phyloP scores from a whole-genome alignment of 169 alveolate genomes.

The Plasmodium billcollinsi region DNA sequence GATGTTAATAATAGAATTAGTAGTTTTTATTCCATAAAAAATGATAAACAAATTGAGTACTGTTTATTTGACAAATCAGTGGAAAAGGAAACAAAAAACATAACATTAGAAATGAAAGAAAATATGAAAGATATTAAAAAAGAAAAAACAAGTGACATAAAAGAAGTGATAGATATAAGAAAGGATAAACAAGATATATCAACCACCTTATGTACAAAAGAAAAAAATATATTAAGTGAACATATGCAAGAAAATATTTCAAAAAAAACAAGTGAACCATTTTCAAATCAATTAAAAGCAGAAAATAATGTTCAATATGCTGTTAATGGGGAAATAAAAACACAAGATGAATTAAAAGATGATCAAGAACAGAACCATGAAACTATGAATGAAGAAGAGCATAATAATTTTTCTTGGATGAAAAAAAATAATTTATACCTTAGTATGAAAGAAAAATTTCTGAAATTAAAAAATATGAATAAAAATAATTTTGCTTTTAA shows the following conservation, averaged over 20 bases:
- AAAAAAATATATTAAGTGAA: too few relatives aligned
- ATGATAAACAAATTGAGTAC: conserved; percentile 15
- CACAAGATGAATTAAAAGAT: background rate
- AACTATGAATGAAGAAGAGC: background rate
- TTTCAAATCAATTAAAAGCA: too few relatives aligned
- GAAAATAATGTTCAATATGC: too few relatives aligned
- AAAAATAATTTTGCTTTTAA: conserved; percentile 33
- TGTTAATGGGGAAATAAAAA: too few relatives aligned
- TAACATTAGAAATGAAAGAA: background rate
- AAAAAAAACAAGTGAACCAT: too few relatives aligned
- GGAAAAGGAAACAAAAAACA: background rate
- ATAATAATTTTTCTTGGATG: conserved; percentile 4
- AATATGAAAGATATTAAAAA: too few relatives aligned
- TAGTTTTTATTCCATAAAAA: conserved; percentile 1
- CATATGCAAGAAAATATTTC: too few relatives aligned
- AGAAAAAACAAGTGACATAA: too few relatives aligned
- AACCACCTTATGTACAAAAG: too few relatives aligned
- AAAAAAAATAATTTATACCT: conserved; percentile 33
- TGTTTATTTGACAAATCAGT: background rate
- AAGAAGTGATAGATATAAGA: too few relatives aligned
- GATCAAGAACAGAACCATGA: background rate
- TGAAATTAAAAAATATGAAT: conserved; percentile 46
- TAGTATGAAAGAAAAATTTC: conserved; percentile 50
- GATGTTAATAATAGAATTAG: conserved; percentile 1
- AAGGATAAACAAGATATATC: too few relatives aligned